A percentile compares a stretch with the other conserved stretches of the same genome.
Evolutionary conservation across 495 filamentous ascomycete species (phyloP).

Genomic region (Penicillium diatomitis): DNA sequence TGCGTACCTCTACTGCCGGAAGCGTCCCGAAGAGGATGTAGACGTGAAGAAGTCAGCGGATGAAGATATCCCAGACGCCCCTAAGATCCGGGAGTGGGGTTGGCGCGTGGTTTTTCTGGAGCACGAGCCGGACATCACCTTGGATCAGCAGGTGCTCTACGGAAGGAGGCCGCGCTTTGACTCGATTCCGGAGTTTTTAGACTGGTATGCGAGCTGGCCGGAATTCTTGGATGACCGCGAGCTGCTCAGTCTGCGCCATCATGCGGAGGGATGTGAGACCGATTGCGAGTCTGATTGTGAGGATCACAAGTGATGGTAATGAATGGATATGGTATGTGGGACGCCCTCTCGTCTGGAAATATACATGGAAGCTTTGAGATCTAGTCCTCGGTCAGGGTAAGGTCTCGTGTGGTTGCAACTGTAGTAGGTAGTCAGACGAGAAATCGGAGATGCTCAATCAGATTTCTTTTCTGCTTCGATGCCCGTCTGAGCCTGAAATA

Average conservation of each 20-base stretch:
- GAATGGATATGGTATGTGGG: no score
- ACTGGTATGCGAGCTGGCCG: constrained; percentile 6
- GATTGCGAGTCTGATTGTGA: constrained; percentile 4
- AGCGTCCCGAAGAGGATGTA: neutral
- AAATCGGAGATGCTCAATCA: no score
- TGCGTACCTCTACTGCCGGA: constrained; percentile 2
- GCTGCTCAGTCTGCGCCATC: constrained; percentile 1
- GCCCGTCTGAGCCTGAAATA: no score
- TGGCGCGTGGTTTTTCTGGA: constrained; percentile 5
- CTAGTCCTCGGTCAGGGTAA: no score
- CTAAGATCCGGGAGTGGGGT: constrained; percentile 3
- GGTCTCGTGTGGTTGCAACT: no score
- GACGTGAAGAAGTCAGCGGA: neutral
- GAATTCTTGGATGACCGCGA: neutral
- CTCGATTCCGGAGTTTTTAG: constrained; percentile 6
- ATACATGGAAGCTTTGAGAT: no score
- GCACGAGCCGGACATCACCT: constrained; percentile 1
- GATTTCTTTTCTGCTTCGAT: no score
- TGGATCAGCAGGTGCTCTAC: constrained; percentile 1
- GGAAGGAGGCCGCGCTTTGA: constrained; percentile 3
- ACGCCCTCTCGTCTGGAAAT: no score
- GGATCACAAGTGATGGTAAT: no score
- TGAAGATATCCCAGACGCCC: constrained; percentile 2
- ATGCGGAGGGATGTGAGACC: constrained; percentile 1
- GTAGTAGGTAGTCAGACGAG: no score